phyloP scores from a whole-genome alignment of 2,329 filamentous ascomycete species.

The Phialophora expanda region DNA sequence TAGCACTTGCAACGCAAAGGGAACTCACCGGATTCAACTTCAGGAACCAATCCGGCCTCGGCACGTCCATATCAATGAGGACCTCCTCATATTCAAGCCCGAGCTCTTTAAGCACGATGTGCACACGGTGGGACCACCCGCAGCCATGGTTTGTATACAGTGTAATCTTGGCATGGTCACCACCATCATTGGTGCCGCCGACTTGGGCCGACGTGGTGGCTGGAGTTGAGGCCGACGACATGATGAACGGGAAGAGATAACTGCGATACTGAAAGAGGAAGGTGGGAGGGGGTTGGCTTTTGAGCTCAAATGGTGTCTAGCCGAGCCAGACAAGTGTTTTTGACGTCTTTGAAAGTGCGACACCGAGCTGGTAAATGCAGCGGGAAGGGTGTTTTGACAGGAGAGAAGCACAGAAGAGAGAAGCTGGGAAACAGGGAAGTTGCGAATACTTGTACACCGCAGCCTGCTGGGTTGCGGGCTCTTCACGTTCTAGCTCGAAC shows the following conservation, averaged over 20 bases:
- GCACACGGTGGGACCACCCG: slow-evolving; percentile 76
- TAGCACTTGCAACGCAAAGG: neutral
- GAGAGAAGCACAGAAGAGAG: neutral
- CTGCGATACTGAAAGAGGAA: neutral
- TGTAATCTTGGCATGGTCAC: slow-evolving; percentile 57
- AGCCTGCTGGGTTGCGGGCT: neutral
- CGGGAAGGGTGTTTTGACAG: neutral
- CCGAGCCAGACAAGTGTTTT: neutral
- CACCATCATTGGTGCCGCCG: slow-evolving; percentile 10
- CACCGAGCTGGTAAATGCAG: neutral
- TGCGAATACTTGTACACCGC: slow-evolving; percentile 10
- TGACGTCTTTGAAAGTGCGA: too few relatives aligned
- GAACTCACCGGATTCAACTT: slow-evolving; percentile 69
- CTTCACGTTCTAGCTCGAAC: slow-evolving; percentile 9
- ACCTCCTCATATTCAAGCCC: slow-evolving; percentile 71
- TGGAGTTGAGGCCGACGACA: slow-evolving; percentile 1
- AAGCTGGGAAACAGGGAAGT: neutral
- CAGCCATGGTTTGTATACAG: slow-evolving; percentile 74
- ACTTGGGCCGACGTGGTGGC: neutral
- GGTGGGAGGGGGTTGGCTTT: too few relatives aligned
- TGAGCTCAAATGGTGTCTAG: neutral
- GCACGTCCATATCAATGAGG: slow-evolving; percentile 71
- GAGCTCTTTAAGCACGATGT: slow-evolving; percentile 72
- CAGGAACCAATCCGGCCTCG: slow-evolving; percentile 75
- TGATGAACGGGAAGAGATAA: neutral